Evolutionary conservation across 75 land plant genomes (phyloP).

Genomic region (Adiantum capillusveneris): DNA sequence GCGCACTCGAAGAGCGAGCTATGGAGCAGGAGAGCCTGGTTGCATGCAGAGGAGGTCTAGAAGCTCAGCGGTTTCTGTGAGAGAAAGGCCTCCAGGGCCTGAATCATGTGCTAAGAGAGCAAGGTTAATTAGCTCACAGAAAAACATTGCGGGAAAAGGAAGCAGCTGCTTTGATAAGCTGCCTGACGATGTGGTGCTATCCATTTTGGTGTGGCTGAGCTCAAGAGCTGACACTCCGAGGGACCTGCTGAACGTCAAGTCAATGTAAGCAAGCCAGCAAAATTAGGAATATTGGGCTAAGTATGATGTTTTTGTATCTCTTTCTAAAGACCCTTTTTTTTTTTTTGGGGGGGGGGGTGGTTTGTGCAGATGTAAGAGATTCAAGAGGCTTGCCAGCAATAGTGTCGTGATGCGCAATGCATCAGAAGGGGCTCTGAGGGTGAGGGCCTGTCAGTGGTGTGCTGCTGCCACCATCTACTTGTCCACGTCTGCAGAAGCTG

Average conservation of each 20-base stretch:
- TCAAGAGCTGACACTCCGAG: conserved; percentile 14
- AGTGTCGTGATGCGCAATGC: conserved; percentile 40
- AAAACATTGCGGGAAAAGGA: no score
- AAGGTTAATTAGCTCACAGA: no score
- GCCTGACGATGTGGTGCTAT: conserved; percentile 26
- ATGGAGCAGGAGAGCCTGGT: no score
- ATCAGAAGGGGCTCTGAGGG: conserved; percentile 15
- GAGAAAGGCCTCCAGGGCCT: no score
- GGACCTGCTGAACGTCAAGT: conserved; percentile 14
- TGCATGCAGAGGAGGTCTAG: no score
- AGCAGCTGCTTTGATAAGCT: conserved; percentile 19
- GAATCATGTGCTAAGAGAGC: no score
- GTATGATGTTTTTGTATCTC: neutral
- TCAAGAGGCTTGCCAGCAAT: conserved; percentile 31
- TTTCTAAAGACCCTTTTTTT: neutral
- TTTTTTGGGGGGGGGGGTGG: neutral
- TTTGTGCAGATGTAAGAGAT: conserved; percentile 48
- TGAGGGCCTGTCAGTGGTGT: conserved; percentile 49
- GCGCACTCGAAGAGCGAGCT: no score
- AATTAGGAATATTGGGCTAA: neutral
- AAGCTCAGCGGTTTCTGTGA: no score
- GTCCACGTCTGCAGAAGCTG: conserved; percentile 43
- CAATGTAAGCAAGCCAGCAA: conserved; percentile 12
- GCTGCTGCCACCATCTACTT: conserved; percentile 50
- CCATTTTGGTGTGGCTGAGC: conserved; percentile 14